These are phyloP conservation scores for Penicillium parvum DNA, from an alignment of 495 filamentous ascomycete species.

Conservation along the genomic window DNA sequence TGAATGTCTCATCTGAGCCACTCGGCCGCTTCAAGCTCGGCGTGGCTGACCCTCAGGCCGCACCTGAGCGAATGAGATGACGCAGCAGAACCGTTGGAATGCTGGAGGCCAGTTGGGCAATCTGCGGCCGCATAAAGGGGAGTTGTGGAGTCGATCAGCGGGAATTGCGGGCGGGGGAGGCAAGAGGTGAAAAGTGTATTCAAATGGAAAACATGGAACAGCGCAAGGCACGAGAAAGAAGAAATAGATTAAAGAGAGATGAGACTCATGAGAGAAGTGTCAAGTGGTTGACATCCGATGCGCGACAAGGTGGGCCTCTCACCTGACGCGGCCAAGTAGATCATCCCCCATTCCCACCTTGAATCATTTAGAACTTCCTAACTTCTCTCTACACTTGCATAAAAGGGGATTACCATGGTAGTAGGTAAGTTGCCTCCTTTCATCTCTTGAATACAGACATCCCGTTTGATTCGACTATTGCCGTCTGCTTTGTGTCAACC, in stretches of 20 bases:
- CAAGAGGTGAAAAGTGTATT: no score
- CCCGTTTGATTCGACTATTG: background rate
- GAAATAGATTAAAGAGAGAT: conserved; percentile 1
- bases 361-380: no score
- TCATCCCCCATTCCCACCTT: conserved; percentile 1
- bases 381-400: background rate
- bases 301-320: background rate
- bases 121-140: background rate
- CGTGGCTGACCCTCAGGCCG: background rate
- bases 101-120: background rate
- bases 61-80: background rate
- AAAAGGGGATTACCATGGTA: no score
- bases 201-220: background rate
- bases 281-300: no score
- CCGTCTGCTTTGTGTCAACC: background rate
- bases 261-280: no score
- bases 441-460: background rate
- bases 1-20: background rate
- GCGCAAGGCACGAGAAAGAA: background rate
- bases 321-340: conserved; percentile 12
- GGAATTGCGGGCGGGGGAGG: background rate
- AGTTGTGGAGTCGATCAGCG: background rate
- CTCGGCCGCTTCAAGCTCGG: background rate
- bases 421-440: background rate
- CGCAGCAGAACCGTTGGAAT: background rate